Conservation (phyloP, 768 basidiomycete species). For the Floccularia luteovirens region DNA sequence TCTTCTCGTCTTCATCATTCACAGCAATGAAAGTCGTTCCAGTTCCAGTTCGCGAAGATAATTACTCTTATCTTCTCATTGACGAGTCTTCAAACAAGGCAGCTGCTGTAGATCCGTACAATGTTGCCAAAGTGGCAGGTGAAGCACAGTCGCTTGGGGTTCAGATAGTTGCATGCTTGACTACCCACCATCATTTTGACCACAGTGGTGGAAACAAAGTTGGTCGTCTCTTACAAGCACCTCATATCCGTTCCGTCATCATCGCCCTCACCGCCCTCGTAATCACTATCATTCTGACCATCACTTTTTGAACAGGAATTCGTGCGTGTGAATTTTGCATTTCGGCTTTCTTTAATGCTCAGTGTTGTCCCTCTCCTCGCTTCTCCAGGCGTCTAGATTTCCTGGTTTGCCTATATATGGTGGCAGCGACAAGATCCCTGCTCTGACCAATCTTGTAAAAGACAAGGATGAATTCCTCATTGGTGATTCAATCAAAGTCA, state of each 20-base stretch:
- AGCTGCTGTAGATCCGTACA: conserved; percentile 76
- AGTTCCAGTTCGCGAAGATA: conserved; percentile 74
- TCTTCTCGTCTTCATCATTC: conserved; percentile 12
- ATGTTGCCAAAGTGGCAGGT: conserved; percentile 58
- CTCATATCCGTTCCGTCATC: background rate
- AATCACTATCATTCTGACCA: conserved; percentile 1
- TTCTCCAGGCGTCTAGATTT: conserved; percentile 29
- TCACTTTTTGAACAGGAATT: conserved; percentile 29
- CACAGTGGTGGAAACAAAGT: conserved; percentile 87
- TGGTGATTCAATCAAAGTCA: conserved; percentile 55
- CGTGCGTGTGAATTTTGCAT: conserved; percentile 25
- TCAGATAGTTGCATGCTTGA: conserved; percentile 64
- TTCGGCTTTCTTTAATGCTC: background rate
- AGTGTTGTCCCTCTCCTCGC: background rate
- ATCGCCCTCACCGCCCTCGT: background rate
- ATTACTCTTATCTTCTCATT: conserved; percentile 80
- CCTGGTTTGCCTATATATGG: conserved; percentile 64
- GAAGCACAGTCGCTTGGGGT: conserved; percentile 59
- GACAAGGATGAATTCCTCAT: conserved; percentile 77
- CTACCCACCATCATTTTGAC: conserved; percentile 91
- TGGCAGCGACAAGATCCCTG: conserved; percentile 64
- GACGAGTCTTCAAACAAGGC: conserved; percentile 62
- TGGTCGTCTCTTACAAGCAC: conserved; percentile 4
- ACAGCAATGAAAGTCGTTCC: conserved; percentile 66
- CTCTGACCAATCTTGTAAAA: conserved; percentile 65